Base-by-base conservation (phyloP, 371 early-diverging fungal genomes). In the Nematocida minor region DNA sequence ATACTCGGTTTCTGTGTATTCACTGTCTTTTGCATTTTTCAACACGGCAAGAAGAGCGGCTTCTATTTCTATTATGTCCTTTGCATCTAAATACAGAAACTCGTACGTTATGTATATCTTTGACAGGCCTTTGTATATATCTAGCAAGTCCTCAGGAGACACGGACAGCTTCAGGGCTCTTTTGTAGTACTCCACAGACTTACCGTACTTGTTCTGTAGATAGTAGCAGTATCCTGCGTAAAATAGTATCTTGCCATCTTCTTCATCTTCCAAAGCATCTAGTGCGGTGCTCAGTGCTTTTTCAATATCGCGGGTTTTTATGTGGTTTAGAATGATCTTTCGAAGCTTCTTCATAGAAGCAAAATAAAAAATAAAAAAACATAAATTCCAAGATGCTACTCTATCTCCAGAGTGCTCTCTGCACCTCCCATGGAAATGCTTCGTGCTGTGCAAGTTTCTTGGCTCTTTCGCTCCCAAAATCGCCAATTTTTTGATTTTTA, bases 321-420 rank as follows among this genome's bases (percentile, higher is more conserved):
- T 31, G 22, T 34, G 27, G 18, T 31, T 38, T 11, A 57, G 57
- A 31, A 57, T 38, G 34, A 38, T 29, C 38, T 57, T 57, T 11
- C 51, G 51, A 14, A 20, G 38, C 27, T 7, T 34, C 57, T 57
- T 57, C 57, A 57, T 57, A 36, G 1, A 27, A 27, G 27, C 27
- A 57, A 57, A 57, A 57, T 34, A 57, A 57, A 36, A n/a, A n/a
- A n/a, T n/a, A 20, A 57, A 57, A 57, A 57, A 20, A 27, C 11
- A 57, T 7, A 57, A 57, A 51, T 51, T 22, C 51, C 51, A n/a
- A n/a, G n/a, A n/a, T n/a, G n/a, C n/a, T n/a, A n/a, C n/a, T n/a
- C n/a, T n/a, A n/a, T n/a, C n/a, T n/a, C n/a, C n/a, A n/a, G n/a
- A n/a, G n/a, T n/a, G n/a, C n/a, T n/a, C n/a, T n/a, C n/a, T n/a